Base-by-base conservation (phyloP, 2,329 filamentous ascomycete species). In the Trichophyton equinum region DNA sequence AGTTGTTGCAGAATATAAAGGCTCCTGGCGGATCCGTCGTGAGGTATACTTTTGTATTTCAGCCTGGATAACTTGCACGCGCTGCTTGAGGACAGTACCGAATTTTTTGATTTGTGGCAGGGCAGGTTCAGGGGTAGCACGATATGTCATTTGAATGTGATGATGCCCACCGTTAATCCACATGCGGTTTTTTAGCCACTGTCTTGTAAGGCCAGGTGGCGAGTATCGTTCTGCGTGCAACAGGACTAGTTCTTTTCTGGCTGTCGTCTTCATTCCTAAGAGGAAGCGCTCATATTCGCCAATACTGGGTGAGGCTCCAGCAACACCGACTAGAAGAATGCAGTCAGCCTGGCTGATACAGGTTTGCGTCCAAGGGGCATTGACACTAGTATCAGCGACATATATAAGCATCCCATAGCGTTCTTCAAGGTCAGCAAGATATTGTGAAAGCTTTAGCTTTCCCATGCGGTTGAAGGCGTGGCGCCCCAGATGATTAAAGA, bases 161-260 rank as follows among this genome's bases (percentile, higher is more conserved):
- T 95, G 94, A 71, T 99, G 95, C 4, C 92, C 92, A 15, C 94
- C 94, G 66, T 97, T 99, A 73, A 99, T 94, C 94, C 94, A 99
- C 64, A 95, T 85, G 1, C 94, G 86, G 68, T 96, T 96, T 64
- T 86, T 85, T 13, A 99, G 76, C 94, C 94, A 99, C 36, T 87
- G 84, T 58, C 94, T 81, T 0, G 94, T 96, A 40, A 96, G 73
- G 0, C 94, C 94, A 3, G 91, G 86, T 0, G 83, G 81, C 49
- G 89, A 95, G 72, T 91, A 97, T 57, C 91, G 83, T 68, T 99
- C 94, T 0, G 88, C 79, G 71, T 99, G 95, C 2, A 99, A 76
- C 25, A 99, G 77, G 0, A 99, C 91, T 2, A 99, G 79, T 64
- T 95, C 89, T 72, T 97, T 99, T 58, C 92, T 83, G 0, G 94